phyloP scores from a whole-genome alignment of 352 stramenopile genomes.

The Globisporangium spinosum region DNA sequence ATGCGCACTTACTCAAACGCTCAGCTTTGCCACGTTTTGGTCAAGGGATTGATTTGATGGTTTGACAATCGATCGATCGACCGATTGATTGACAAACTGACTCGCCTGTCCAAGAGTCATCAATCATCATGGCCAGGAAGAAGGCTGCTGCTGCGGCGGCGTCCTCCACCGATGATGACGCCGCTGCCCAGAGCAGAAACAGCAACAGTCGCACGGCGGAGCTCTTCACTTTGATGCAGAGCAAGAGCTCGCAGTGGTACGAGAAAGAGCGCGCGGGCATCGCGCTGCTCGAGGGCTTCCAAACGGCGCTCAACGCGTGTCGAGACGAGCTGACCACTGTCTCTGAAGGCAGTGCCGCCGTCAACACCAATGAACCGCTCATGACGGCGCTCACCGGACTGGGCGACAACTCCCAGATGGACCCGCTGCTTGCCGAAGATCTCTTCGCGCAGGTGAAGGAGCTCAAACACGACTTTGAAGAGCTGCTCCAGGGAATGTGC shows the following conservation, averaged over 20 bases:
- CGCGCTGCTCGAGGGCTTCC: slow-evolving; percentile 58
- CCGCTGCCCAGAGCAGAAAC: not conserved
- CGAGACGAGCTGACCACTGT: slow-evolving; percentile 21
- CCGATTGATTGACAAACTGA: not conserved
- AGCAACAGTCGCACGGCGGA: slow-evolving; percentile 11
- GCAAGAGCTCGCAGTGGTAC: slow-evolving; percentile 47
- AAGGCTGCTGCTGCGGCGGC: slow-evolving; percentile 21
- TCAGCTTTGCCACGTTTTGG: too few relatives aligned
- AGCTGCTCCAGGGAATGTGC: slow-evolving; percentile 63
- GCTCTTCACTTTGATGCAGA: slow-evolving; percentile 43
- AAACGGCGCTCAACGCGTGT: slow-evolving; percentile 52
- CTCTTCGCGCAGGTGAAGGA: slow-evolving; percentile 59
- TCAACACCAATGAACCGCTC: not conserved
- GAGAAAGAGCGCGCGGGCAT: slow-evolving; percentile 64
- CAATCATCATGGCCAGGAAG: slow-evolving; percentile 37
- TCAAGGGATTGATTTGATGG: not conserved
- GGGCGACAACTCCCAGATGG: slow-evolving; percentile 38
- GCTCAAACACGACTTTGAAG: slow-evolving; percentile 39
- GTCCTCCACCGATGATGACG: not conserved
- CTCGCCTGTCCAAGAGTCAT: not conserved
- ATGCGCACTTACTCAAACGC: too few relatives aligned
- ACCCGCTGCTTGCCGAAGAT: slow-evolving; percentile 67
- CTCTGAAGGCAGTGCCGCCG: not conserved
- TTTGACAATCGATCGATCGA: not conserved
- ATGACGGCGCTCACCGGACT: slow-evolving; percentile 27